These are phyloP conservation scores for Penicillium thymicola DNA, from an alignment of 2,329 filamentous ascomycete genomes.

Conservation along the genomic window DNA sequence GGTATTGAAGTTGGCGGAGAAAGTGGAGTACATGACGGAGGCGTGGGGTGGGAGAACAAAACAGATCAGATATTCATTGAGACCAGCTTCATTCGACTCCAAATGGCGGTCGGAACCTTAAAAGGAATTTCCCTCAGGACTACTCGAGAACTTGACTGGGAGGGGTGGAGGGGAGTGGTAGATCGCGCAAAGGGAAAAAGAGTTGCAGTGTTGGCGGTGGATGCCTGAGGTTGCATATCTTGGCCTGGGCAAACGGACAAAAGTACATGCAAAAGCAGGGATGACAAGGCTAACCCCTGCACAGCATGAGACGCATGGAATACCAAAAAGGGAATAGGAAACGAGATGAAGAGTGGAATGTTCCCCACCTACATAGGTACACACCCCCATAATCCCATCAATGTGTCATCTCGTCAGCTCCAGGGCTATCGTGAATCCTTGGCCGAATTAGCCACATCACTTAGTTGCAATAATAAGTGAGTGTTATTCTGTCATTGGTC, in stretches of 20 bases:
- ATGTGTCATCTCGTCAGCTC: background rate
- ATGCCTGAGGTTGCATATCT: background rate
- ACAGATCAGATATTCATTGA: background rate
- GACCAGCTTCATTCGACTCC: background rate
- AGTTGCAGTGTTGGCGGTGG: background rate
- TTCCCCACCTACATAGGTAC: background rate
- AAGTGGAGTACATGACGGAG: slow-evolving; percentile 4
- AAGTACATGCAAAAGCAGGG: background rate
- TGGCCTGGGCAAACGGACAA: background rate
- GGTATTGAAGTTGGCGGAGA: slow-evolving; percentile 3
- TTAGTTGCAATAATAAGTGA: background rate
- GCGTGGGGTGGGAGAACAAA: background rate
- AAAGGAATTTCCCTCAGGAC: background rate
- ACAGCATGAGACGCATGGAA: background rate
- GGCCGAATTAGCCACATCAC: background rate
- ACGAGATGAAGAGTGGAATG: background rate
- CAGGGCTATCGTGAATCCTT: background rate
- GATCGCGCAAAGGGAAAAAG: background rate
- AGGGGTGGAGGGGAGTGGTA: background rate
- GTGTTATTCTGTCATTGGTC: background rate
- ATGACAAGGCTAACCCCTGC: background rate
- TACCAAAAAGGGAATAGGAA: background rate
- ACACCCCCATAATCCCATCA: too few relatives aligned
- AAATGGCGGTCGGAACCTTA: background rate
- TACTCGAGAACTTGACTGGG: background rate